A percentile compares a stretch with the other conserved stretches of the same genome.
phyloP scores from a whole-genome alignment of 1,139 yeast species.

The Taiozyma sp. region DNA sequence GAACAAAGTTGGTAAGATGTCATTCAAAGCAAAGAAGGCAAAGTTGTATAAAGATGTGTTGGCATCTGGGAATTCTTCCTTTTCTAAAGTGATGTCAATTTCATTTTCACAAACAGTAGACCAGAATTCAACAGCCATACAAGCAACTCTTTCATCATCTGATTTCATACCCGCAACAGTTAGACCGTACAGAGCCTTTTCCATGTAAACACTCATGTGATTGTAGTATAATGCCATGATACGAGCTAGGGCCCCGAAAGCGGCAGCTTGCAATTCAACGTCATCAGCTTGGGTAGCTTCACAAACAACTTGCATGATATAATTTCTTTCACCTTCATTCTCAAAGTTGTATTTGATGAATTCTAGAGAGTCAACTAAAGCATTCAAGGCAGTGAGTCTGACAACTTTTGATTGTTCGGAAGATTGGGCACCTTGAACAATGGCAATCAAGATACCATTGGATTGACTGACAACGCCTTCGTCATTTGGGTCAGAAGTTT shows the following conservation, averaged over 20 bases:
- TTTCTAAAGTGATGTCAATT: slow-evolving; percentile 66
- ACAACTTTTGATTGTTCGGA: slow-evolving; percentile 71
- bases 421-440: slow-evolving; percentile 92
- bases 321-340: slow-evolving; percentile 91
- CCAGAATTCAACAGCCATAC: slow-evolving; percentile 99
- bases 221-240: slow-evolving; percentile 87
- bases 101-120: slow-evolving; percentile 97
- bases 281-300: slow-evolving; percentile 93
- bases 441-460: slow-evolving; percentile 89
- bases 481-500: slow-evolving; percentile 83
- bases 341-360: slow-evolving; percentile 86
- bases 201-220: slow-evolving; percentile 94
- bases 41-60: slow-evolving; percentile 51
- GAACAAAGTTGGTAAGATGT: slow-evolving; percentile 83
- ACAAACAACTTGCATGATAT: slow-evolving; percentile 97
- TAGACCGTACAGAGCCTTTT: slow-evolving; percentile 86
- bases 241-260: slow-evolving; percentile 91
- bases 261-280: slow-evolving; percentile 82
- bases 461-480: slow-evolving; percentile 78
- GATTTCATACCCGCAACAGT: slow-evolving; percentile 93
- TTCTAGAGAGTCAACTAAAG: slow-evolving; percentile 85
- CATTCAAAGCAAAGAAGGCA: slow-evolving; percentile 77
- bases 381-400: slow-evolving; percentile 85
- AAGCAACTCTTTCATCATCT: slow-evolving; percentile 77
- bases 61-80: slow-evolving; percentile 51